Percentiles rank a stretch among this genome's conserved stretches.
Conservation (phyloP, 129 eudicot genomes). For the Tagetes erecta region DNA sequence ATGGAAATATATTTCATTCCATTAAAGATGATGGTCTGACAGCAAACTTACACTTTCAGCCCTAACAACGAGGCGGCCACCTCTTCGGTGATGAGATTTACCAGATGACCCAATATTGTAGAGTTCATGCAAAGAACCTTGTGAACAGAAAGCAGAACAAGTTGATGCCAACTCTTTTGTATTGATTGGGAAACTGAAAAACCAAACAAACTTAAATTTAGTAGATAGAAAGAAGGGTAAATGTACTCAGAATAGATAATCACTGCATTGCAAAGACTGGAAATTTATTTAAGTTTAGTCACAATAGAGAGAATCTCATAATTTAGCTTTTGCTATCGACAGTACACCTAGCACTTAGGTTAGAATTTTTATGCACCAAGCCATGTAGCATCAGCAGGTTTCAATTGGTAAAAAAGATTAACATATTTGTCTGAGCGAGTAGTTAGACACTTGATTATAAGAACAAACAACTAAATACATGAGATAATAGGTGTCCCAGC, state of each 20-base stretch:
- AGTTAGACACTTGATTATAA: neutral
- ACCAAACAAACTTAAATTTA: conserved; percentile 12
- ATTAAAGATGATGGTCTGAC: conserved; percentile 11
- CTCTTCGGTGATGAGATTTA: conserved; percentile 42
- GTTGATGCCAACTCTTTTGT: conserved; percentile 55
- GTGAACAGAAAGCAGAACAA: conserved; percentile 49
- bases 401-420: conserved; percentile 10
- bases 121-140: conserved; percentile 48
- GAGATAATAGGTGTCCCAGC: neutral
- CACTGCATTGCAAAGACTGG: neutral
- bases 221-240: conserved; percentile 8
- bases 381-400: neutral
- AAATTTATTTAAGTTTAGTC: neutral
- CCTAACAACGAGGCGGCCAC: conserved; percentile 64
- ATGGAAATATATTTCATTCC: neutral
- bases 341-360: neutral
- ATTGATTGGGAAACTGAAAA: conserved; percentile 57
- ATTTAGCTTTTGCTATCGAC: neutral
- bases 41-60: conserved; percentile 68
- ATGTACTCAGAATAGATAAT: neutral
- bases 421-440: neutral
- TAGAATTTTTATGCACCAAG: neutral
- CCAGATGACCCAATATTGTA: conserved; percentile 39
- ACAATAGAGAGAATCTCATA: neutral
- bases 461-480: neutral